Evolutionary conservation across 176 grass and related monocot genomes (phyloP).

Genomic region (Cenchrus purpureus): DNA sequence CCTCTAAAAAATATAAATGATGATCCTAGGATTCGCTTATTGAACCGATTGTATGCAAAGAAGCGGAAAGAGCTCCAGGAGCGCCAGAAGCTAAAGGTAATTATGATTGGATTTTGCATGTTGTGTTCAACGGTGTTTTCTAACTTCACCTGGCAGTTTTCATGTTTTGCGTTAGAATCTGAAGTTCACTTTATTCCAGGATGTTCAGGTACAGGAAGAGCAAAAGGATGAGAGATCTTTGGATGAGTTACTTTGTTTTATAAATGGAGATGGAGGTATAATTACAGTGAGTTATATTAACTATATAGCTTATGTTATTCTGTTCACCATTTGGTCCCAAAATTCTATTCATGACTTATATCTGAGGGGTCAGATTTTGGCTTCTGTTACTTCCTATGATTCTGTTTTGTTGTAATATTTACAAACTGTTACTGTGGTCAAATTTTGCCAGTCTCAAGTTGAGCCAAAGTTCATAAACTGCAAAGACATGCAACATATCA

Average conservation of each 20-base stretch:
- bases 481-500: conserved; percentile 24
- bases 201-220: conserved; percentile 75
- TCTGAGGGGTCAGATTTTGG: background rate
- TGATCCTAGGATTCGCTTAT: conserved; percentile 92
- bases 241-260: conserved; percentile 98
- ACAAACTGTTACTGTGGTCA: background rate
- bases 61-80: conserved; percentile 98
- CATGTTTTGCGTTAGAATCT: conserved; percentile 33
- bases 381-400: background rate
- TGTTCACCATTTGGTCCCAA: background rate
- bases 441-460: conserved; percentile 4
- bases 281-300: conserved; percentile 61
- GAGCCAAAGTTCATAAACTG: conserved; percentile 34
- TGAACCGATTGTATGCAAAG: conserved; percentile 98
- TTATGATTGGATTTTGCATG: background rate
- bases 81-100: conserved; percentile 89
- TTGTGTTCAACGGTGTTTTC: conserved; percentile 15
- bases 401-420: conserved; percentile 13
- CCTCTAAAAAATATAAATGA: conserved; percentile 98
- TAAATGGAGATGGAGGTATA: conserved; percentile 99
- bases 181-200: conserved; percentile 58
- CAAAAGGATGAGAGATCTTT: conserved; percentile 91
- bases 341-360: conserved; percentile 4
- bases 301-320: conserved; percentile 45
- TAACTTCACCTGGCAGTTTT: background rate